Percentiles rank a stretch among this genome's conserved stretches.
phyloP scores from a whole-genome alignment of 768 basidiomycete genomes.

The Mycena galopus region DNA sequence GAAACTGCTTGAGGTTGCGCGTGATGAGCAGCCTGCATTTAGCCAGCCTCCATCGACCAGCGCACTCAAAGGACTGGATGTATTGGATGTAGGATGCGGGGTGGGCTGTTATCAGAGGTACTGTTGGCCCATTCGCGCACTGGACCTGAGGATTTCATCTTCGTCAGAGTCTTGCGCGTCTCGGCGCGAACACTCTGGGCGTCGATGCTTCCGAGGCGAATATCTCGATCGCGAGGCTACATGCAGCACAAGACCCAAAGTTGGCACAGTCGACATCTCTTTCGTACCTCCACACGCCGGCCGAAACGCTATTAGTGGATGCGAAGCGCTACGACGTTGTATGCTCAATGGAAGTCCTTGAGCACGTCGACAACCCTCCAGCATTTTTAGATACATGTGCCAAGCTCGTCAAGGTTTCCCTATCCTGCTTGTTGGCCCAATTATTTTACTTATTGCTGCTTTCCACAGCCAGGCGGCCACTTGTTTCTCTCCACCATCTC shows the following conservation, averaged over 20 bases:
- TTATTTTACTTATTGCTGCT: not conserved
- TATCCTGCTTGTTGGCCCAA: not conserved
- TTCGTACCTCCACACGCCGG: constrained; percentile 78
- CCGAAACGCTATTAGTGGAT: constrained; percentile 78
- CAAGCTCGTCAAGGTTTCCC: constrained; percentile 84
- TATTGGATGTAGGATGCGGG: constrained; percentile 93
- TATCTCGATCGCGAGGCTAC: constrained; percentile 85
- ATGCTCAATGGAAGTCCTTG: constrained; percentile 97
- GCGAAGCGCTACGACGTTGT: constrained; percentile 88
- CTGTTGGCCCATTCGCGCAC: constrained; percentile 28
- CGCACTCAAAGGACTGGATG: constrained; percentile 73
- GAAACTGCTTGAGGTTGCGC: constrained; percentile 74
- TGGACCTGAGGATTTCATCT: not conserved
- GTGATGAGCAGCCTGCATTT: constrained; percentile 62
- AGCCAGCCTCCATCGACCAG: constrained; percentile 48
- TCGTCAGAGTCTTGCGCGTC: constrained; percentile 82
- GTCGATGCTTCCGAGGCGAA: constrained; percentile 93
- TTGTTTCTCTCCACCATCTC: constrained; percentile 96
- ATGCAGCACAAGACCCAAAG: constrained; percentile 82
- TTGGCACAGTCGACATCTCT: constrained; percentile 60
- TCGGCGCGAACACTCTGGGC: constrained; percentile 91
- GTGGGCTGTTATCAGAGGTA: constrained; percentile 93
- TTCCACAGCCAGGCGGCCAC: constrained; percentile 89
- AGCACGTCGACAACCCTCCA: constrained; percentile 95
- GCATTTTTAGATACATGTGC: constrained; percentile 87